Conservation (phyloP, 1,139 yeast species). For the Zygoascus hellenicus region DNA sequence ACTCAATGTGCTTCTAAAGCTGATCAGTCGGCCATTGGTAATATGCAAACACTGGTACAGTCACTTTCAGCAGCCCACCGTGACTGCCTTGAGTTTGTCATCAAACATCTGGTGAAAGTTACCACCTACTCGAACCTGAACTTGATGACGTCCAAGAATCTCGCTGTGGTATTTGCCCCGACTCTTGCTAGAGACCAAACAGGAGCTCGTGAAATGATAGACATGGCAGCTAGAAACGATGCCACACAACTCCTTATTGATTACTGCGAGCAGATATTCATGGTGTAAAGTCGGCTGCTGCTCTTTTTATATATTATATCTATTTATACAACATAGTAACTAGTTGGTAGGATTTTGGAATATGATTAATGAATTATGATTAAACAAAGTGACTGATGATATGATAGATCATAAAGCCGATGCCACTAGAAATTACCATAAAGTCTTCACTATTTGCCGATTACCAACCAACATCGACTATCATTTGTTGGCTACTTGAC, state of each 20-base stretch:
- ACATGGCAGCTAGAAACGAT: conserved; percentile 77
- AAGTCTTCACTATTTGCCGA: no score
- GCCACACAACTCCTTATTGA: conserved; percentile 71
- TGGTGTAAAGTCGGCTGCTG: not conserved
- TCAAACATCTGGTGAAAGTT: conserved; percentile 51
- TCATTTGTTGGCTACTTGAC: no score
- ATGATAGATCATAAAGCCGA: no score
- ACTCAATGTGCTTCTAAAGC: conserved; percentile 14
- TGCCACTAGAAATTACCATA: no score
- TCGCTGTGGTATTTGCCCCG: conserved; percentile 95
- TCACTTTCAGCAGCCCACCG: conserved; percentile 65
- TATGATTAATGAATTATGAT: conserved; percentile 2
- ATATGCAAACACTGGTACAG: conserved; percentile 35
- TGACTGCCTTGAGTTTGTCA: conserved; percentile 48
- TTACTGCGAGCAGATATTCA: conserved; percentile 43
- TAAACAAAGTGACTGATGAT: not conserved
- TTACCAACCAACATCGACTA: no score
- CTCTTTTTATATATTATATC: conserved; percentile 4
- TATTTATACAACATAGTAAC: not conserved
- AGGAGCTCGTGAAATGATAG: conserved; percentile 80
- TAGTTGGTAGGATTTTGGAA: not conserved
- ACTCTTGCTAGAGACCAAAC: conserved; percentile 76
- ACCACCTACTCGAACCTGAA: conserved; percentile 29
- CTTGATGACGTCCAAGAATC: conserved; percentile 70
- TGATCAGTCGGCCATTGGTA: conserved; percentile 36